Conservation (phyloP, 768 basidiomycete species). For the Punctularia strigosozonata region DNA sequence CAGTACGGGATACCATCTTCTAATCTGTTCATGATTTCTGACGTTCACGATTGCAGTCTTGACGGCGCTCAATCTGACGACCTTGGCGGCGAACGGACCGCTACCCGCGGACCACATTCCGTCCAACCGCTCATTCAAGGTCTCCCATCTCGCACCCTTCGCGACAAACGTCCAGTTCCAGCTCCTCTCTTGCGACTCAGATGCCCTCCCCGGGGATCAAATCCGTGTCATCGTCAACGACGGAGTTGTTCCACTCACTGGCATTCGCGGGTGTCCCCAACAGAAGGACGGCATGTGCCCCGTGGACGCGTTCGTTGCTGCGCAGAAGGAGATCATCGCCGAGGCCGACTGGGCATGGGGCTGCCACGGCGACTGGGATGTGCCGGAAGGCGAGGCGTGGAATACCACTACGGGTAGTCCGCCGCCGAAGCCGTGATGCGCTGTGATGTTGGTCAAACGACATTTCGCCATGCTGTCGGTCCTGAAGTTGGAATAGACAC, state of each 20-base stretch:
- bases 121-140: slow-evolving; percentile 50
- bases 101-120: slow-evolving; percentile 67
- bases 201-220: slow-evolving; percentile 31
- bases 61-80: slow-evolving; percentile 76
- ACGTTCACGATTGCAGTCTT: slow-evolving; percentile 35
- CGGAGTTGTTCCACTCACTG: slow-evolving; percentile 69
- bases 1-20: slow-evolving; percentile 28
- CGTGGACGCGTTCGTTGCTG: slow-evolving; percentile 56
- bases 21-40: neutral
- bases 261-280: slow-evolving; percentile 60
- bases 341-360: slow-evolving; percentile 65
- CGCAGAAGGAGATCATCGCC: slow-evolving; percentile 52
- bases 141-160: slow-evolving; percentile 75
- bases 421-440: slow-evolving; percentile 22
- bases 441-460: too few relatives aligned
- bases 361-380: slow-evolving; percentile 66
- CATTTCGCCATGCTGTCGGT: too few relatives aligned
- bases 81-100: slow-evolving; percentile 60
- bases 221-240: slow-evolving; percentile 86
- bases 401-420: slow-evolving; percentile 62
- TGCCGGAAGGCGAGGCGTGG: slow-evolving; percentile 58
- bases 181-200: slow-evolving; percentile 20
- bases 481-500: too few relatives aligned
- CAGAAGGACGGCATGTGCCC: slow-evolving; percentile 73
- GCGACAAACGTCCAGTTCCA: slow-evolving; percentile 86